Evolutionary conservation across 768 basidiomycete genomes (phyloP).

Genomic region (Agaricus blazei): DNA sequence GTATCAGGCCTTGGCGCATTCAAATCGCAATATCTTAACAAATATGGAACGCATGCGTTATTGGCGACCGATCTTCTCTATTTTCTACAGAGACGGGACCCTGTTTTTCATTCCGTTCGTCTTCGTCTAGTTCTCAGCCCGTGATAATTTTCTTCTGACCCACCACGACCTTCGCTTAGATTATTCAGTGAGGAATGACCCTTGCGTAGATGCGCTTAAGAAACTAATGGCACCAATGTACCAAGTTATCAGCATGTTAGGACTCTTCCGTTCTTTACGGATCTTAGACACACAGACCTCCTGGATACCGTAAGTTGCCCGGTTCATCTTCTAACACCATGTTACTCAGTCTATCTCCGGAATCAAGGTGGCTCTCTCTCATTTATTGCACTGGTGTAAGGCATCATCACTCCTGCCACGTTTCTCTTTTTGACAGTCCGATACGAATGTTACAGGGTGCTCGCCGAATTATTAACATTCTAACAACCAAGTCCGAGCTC

Average conservation of each 20-base stretch:
- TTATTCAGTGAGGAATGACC: neutral
- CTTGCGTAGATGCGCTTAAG: neutral
- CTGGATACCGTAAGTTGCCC: neutral
- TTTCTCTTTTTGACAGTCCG: neutral
- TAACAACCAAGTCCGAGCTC: neutral
- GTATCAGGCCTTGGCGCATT: neutral
- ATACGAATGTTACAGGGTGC: neutral
- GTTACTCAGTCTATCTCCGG: neutral
- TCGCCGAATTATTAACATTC: constrained; percentile 2
- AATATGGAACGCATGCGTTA: neutral
- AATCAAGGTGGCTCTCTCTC: constrained; percentile 6
- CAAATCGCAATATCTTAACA: neutral
- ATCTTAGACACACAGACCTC: neutral
- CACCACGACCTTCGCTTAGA: neutral
- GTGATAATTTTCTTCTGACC: neutral
- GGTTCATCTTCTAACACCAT: neutral
- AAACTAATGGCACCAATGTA: neutral
- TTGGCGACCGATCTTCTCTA: constrained; percentile 1
- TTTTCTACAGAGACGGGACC: constrained; percentile 8
- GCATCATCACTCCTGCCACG: neutral
- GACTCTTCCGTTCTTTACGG: neutral
- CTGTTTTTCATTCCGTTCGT: constrained; percentile 5
- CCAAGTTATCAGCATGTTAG: neutral
- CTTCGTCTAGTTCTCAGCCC: neutral
- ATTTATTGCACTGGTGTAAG: constrained; percentile 5